These are phyloP conservation scores for Daldinia concentrica DNA, from an alignment of 495 filamentous ascomycete genomes.

Conservation along the genomic window DNA sequence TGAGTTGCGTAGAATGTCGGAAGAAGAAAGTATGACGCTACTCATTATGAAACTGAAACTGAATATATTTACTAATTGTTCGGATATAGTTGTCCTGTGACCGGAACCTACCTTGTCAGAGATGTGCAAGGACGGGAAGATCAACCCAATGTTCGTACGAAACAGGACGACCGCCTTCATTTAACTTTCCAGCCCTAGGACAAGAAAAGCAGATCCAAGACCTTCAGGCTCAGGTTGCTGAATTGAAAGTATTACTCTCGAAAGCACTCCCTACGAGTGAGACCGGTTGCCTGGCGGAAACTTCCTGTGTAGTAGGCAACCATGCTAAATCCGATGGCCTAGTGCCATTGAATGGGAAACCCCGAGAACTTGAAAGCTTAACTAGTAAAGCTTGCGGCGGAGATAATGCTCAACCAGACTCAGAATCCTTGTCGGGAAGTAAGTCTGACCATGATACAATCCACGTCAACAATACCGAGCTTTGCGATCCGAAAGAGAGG, in stretches of 20 bases:
- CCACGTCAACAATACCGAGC: neutral
- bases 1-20: constrained; percentile 43
- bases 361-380: neutral
- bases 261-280: neutral
- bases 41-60: neutral
- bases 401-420: neutral
- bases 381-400: neutral
- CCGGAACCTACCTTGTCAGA: constrained; percentile 38
- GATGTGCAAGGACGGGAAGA: constrained; percentile 39
- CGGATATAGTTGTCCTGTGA: constrained; percentile 42
- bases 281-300: neutral
- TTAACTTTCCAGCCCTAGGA: neutral
- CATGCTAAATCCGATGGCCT: neutral
- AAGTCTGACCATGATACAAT: neutral
- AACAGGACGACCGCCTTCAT: neutral
- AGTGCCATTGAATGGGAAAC: neutral
- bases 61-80: neutral
- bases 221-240: constrained; percentile 17
- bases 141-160: constrained; percentile 38
- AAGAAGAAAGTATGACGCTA: constrained; percentile 38
- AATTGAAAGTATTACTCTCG: constrained; percentile 28
- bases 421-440: neutral
- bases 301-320: neutral
- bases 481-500: constrained; percentile 30
- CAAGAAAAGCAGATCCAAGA: constrained; percentile 31